phyloP scores from a whole-genome alignment of 495 filamentous ascomycete genomes.

The Chaetomium tenue region DNA sequence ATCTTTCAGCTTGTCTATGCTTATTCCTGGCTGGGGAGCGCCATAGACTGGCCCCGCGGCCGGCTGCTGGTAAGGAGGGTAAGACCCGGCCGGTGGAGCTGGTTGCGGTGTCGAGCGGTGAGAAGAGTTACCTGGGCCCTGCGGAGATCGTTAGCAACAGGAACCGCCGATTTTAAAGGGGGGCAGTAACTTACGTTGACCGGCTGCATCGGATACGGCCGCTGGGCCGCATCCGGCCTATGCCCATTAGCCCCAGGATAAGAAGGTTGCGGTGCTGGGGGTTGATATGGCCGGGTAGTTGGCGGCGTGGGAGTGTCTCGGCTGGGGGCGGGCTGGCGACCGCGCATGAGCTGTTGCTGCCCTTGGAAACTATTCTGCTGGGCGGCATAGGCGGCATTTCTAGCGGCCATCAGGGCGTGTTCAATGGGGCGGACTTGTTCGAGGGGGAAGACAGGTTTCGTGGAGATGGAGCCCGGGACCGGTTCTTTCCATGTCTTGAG shows the following conservation, averaged over 20 bases:
- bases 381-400: conserved; percentile 69
- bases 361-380: conserved; percentile 64
- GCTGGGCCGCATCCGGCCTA: conserved; percentile 23
- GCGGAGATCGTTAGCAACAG: conserved; percentile 21
- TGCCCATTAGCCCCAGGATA: conserved; percentile 27
- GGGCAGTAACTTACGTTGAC: conserved; percentile 26
- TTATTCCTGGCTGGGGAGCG: conserved; percentile 46
- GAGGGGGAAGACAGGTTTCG: conserved; percentile 79
- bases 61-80: conserved; percentile 32
- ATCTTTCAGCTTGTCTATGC: conserved; percentile 71
- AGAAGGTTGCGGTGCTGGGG: conserved; percentile 29
- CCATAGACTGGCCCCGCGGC: conserved; percentile 33
- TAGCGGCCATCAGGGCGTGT: conserved; percentile 84
- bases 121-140: conserved; percentile 30
- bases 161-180: not conserved
- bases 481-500: conserved; percentile 98
- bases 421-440: conserved; percentile 88
- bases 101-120: conserved; percentile 42
- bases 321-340: conserved; percentile 56
- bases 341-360: conserved; percentile 62
- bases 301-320: conserved; percentile 71
- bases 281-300: conserved; percentile 38
- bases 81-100: conserved; percentile 25
- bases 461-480: conserved; percentile 84
- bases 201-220: conserved; percentile 32